These are phyloP conservation scores for Passiflora organensis DNA, from an alignment of 345 rosid species.

Conservation along the genomic window DNA sequence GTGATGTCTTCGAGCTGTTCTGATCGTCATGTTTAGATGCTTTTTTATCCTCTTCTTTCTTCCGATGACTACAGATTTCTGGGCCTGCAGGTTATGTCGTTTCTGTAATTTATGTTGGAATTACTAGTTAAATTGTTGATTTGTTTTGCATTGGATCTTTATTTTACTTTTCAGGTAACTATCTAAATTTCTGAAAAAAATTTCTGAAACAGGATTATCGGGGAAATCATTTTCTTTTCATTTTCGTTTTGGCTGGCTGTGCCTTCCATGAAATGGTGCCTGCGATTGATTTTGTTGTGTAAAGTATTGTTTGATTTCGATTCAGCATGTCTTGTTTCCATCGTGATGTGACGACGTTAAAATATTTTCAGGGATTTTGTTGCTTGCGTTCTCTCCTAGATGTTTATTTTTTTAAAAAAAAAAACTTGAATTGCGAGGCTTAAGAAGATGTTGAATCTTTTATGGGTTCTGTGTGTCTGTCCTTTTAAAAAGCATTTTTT, in stretches of 20 bases:
- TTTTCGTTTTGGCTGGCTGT: no score
- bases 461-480: background rate
- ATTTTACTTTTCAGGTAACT: no score
- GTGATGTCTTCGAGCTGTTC: conserved; percentile 21
- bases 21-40: background rate
- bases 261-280: no score
- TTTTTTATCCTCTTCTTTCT: background rate
- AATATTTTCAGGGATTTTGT: background rate
- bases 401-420: background rate
- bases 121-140: no score
- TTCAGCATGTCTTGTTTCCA: background rate
- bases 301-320: background rate
- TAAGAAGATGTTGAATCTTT: background rate
- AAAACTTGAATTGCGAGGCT: background rate
- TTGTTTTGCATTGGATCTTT: no score
- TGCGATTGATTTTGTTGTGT: background rate
- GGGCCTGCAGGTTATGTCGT: background rate
- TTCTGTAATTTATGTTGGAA: background rate
- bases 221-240: no score
- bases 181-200: no score
- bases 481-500: no score
- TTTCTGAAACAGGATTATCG: no score
- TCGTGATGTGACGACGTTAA: background rate
- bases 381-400: no score
- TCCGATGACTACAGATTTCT: background rate